Percentiles rank a stretch among this genome's conserved stretches.
These are phyloP conservation scores for Vitis rotundifolia DNA, from an alignment of 164 flowering plant genomes.

Conservation along the genomic window DNA sequence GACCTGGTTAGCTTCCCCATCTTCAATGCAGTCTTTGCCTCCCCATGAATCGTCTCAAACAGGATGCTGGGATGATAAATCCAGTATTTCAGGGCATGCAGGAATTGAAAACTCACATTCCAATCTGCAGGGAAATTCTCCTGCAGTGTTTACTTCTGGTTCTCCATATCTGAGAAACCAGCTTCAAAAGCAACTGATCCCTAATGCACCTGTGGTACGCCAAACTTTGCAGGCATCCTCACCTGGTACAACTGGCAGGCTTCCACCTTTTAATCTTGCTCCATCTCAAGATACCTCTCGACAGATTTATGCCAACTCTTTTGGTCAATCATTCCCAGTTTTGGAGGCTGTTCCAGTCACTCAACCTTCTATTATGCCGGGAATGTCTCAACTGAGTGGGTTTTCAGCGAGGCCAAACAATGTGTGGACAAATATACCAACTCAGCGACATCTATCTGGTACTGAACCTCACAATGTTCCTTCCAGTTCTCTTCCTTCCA, in stretches of 20 bases:
- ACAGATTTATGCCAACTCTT: constrained; percentile 3
- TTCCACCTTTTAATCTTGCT: constrained; percentile 10
- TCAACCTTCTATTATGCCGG: constrained; percentile 10
- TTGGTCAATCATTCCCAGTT: constrained; percentile 18
- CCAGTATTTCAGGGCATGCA: neutral
- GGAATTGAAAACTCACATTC: constrained; percentile 3
- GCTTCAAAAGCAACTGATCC: constrained; percentile 18
- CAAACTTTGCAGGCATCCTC: constrained; percentile 13
- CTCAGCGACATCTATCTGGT: constrained; percentile 16
- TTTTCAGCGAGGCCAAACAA: constrained; percentile 12
- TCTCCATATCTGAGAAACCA: constrained; percentile 17
- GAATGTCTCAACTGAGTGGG: constrained; percentile 12
- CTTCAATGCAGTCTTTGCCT: neutral
- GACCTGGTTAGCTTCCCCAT: constrained; percentile 5
- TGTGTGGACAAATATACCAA: constrained; percentile 10
- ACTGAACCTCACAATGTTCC: constrained; percentile 12
- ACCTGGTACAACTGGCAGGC: constrained; percentile 6
- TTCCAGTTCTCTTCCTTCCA: constrained; percentile 4
- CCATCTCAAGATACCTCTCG: constrained; percentile 17
- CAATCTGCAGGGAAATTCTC: constrained; percentile 22
- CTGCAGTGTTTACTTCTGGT: constrained; percentile 10
- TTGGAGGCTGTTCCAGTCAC: constrained; percentile 10
- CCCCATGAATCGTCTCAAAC: neutral
- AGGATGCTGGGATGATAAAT: neutral
- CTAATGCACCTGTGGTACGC: constrained; percentile 13